A percentile compares a stretch with the other conserved stretches of the same genome.
phyloP scores from a whole-genome alignment of 148 eudicot genomes.

The Vaccinium corymbosum region DNA sequence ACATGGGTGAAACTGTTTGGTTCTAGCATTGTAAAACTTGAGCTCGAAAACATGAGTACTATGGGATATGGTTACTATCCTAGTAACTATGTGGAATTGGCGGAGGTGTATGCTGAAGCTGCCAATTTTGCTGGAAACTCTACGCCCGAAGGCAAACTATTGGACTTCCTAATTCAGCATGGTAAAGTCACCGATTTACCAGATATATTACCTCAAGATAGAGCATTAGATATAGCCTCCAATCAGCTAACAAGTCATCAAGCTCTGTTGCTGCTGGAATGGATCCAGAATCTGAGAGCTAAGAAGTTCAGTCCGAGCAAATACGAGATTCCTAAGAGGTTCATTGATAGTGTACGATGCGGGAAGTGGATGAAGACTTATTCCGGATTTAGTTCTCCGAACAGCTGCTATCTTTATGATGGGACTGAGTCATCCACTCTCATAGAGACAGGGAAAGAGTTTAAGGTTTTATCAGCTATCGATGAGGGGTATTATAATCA shows the following conservation, averaged over 20 bases:
- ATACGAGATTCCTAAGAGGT: constrained; percentile 15
- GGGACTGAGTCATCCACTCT: constrained; percentile 9
- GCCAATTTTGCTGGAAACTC: constrained; percentile 12
- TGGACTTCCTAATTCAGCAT: constrained; percentile 11
- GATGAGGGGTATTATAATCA: constrained; percentile 30
- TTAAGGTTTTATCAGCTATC: constrained; percentile 9
- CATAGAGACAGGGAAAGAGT: constrained; percentile 17
- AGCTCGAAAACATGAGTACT: neutral
- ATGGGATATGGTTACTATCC: neutral
- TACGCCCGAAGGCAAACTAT: constrained; percentile 12
- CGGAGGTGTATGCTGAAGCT: constrained; percentile 26
- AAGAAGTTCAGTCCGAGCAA: neutral
- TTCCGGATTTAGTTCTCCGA: constrained; percentile 16
- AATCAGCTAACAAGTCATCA: constrained; percentile 20
- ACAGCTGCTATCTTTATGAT: constrained; percentile 12
- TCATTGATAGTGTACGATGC: constrained; percentile 14
- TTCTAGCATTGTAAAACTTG: constrained; percentile 13
- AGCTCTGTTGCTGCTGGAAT: constrained; percentile 17
- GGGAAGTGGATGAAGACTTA: constrained; percentile 24
- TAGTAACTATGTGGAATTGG: constrained; percentile 26
- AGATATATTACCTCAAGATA: constrained; percentile 19
- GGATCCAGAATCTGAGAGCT: constrained; percentile 20
- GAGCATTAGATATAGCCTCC: constrained; percentile 10
- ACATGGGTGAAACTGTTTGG: constrained; percentile 36
- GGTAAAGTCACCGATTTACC: constrained; percentile 18